phyloP scores from a whole-genome alignment of 495 filamentous ascomycete species.

The Neurospora intermedia region DNA sequence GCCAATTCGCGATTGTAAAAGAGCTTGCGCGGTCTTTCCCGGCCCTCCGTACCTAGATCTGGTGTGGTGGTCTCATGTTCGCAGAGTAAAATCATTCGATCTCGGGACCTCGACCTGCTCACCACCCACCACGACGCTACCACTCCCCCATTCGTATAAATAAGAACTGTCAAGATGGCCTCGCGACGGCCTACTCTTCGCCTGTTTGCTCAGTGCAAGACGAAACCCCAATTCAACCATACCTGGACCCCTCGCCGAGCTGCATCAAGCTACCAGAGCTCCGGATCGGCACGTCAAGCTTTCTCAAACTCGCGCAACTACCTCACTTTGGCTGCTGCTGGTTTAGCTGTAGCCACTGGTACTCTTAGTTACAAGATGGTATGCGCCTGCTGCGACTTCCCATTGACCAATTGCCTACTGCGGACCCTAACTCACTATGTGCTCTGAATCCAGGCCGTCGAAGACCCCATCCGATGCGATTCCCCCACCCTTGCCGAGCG shows the following conservation, averaged over 20 bases:
- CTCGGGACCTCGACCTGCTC: not conserved
- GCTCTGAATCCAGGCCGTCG: conserved; percentile 20
- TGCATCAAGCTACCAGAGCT: conserved; percentile 10
- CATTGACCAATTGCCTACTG: not conserved
- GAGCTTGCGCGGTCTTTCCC: conserved; percentile 2
- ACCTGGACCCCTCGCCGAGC: conserved; percentile 7
- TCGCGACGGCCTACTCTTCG: conserved; percentile 13
- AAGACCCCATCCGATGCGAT: conserved; percentile 31
- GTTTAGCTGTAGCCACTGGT: conserved; percentile 13
- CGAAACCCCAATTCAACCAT: conserved; percentile 7
- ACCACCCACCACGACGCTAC: conserved; percentile 3
- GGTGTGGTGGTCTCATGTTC: conserved; percentile 23
- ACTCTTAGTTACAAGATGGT: conserved; percentile 25
- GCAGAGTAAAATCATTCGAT: conserved; percentile 16
- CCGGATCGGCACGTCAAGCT: not conserved
- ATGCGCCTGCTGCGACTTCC: conserved; percentile 1
- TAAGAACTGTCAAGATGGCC: conserved; percentile 14
- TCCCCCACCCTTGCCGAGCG: conserved; percentile 56
- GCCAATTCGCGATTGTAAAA: not conserved
- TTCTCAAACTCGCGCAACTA: conserved; percentile 7
- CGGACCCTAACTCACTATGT: not conserved
- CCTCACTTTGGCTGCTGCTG: conserved; percentile 15
- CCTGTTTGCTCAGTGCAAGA: conserved; percentile 17
- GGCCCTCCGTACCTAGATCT: conserved; percentile 1
- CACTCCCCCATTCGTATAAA: not conserved